Conservation (phyloP, 495 filamentous ascomycete genomes). For the Penicillium egyptiacum region DNA sequence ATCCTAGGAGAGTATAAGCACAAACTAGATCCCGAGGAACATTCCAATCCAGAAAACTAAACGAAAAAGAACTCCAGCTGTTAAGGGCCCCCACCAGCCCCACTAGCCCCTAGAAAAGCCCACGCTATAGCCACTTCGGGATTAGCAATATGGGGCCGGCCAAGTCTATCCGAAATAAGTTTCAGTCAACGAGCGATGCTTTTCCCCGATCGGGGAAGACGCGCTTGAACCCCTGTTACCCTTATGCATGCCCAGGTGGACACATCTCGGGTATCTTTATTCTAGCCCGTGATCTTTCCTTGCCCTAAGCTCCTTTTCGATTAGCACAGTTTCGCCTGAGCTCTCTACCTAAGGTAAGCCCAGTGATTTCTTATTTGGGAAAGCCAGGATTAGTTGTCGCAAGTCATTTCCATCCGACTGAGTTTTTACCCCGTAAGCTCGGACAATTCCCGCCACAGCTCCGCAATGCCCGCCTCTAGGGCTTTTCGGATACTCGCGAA, state of each 20-base stretch:
- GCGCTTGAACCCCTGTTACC: slow-evolving; percentile 2
- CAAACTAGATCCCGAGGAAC: background rate
- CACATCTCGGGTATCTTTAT: slow-evolving; percentile 2
- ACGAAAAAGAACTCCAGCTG: background rate
- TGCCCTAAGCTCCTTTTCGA: background rate
- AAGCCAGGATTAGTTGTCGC: background rate
- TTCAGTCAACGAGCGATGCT: slow-evolving; percentile 17
- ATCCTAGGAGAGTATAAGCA: background rate
- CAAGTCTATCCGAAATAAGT: slow-evolving; percentile 1
- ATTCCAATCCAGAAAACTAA: background rate
- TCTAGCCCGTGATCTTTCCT: background rate
- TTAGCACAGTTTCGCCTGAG: background rate
- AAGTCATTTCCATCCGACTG: background rate
- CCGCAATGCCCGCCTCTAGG: background rate
- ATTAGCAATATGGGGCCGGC: background rate
- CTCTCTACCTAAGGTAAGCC: background rate
- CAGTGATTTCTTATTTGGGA: background rate
- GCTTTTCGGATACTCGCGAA: background rate
- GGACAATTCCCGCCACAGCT: background rate
- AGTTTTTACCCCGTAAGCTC: background rate
- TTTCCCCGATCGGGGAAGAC: slow-evolving; percentile 24
- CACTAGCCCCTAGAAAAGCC: background rate
- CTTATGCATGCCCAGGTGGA: background rate
- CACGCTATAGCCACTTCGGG: background rate
- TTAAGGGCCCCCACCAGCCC: background rate